Percentiles rank a stretch among this genome's conserved stretches.
These are phyloP conservation scores for Taphrina deformans DNA, from an alignment of 1,139 yeast species.

Conservation along the genomic window DNA sequence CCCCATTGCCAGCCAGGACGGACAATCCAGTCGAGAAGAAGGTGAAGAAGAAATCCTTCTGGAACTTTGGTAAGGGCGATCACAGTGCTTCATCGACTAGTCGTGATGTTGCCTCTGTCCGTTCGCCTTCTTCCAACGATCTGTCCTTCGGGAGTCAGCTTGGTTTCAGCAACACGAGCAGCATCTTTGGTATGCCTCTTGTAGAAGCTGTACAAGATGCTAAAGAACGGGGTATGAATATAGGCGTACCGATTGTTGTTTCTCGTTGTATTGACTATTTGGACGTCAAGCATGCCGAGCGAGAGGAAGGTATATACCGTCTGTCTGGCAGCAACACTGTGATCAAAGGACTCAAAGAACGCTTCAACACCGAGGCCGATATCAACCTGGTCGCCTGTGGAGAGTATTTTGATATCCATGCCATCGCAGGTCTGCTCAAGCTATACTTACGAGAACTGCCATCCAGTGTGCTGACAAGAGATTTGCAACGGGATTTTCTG, in stretches of 20 bases:
- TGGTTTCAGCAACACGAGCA: background rate
- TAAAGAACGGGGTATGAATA: conserved; percentile 46
- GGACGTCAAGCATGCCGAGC: conserved; percentile 65
- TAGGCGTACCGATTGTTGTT: conserved; percentile 70
- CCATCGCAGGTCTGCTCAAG: conserved; percentile 76
- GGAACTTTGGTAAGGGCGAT: conserved; percentile 34
- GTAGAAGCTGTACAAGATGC: conserved; percentile 56
- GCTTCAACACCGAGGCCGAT: conserved; percentile 61
- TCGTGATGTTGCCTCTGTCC: background rate
- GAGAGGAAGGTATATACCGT: conserved; percentile 88
- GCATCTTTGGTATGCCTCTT: conserved; percentile 67
- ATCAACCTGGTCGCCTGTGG: conserved; percentile 57
- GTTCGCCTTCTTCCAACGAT: conserved; percentile 1
- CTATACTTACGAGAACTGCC: conserved; percentile 73
- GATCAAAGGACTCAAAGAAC: conserved; percentile 69
- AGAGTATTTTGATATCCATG: conserved; percentile 50
- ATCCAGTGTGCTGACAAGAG: conserved; percentile 59
- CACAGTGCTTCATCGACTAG: background rate
- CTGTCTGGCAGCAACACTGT: conserved; percentile 84
- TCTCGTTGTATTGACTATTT: conserved; percentile 74
- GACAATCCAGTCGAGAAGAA: conserved; percentile 5
- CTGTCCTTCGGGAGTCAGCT: background rate
- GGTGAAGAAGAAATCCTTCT: conserved; percentile 34
- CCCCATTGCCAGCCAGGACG: background rate
- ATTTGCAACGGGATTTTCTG: conserved; percentile 50